phyloP scores from a whole-genome alignment of 371 early-diverging fungal genomes.

The Syncephalastrum racemosum region DNA sequence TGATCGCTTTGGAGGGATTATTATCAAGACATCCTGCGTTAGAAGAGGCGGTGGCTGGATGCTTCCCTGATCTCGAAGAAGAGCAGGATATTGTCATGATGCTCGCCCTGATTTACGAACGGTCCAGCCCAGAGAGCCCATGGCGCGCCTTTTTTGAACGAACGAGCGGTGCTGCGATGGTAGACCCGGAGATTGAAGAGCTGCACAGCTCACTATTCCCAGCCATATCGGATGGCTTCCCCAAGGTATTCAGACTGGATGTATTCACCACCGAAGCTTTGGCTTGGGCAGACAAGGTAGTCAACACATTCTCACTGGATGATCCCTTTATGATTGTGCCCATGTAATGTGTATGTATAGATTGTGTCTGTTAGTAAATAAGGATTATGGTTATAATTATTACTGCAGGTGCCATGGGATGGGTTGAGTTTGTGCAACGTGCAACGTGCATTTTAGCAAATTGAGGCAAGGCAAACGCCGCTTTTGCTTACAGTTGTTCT shows the following conservation, averaged over 20 bases:
- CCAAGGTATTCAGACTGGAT: constrained; percentile 30
- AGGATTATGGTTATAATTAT: too few relatives aligned
- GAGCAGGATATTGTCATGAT: constrained; percentile 51
- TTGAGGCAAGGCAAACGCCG: constrained; percentile 5
- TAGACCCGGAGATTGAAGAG: constrained; percentile 34
- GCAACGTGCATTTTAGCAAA: constrained; percentile 10
- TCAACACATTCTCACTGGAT: constrained; percentile 30
- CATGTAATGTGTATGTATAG: constrained; percentile 13
- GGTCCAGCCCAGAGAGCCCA: constrained; percentile 19
- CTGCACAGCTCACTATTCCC: constrained; percentile 45
- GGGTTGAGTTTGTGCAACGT: constrained; percentile 9
- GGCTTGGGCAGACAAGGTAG: constrained; percentile 40
- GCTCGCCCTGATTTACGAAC: constrained; percentile 40
- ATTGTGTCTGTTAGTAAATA: too few relatives aligned
- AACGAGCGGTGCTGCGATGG: constrained; percentile 24
- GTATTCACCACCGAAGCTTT: constrained; percentile 36
- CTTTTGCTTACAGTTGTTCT: constrained; percentile 3
- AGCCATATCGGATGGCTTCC: constrained; percentile 38
- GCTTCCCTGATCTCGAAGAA: constrained; percentile 46
- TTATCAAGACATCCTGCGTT: constrained; percentile 23
- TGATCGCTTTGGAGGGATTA: constrained; percentile 30
- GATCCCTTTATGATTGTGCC: constrained; percentile 37
- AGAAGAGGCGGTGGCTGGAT: constrained; percentile 18
- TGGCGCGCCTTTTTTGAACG: constrained; percentile 32
- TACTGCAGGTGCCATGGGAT: neutral